Percentiles rank a stretch among this genome's conserved stretches.
Evolutionary conservation across 345 rosid species (phyloP).

Genomic region (Clarkia xantiana): DNA sequence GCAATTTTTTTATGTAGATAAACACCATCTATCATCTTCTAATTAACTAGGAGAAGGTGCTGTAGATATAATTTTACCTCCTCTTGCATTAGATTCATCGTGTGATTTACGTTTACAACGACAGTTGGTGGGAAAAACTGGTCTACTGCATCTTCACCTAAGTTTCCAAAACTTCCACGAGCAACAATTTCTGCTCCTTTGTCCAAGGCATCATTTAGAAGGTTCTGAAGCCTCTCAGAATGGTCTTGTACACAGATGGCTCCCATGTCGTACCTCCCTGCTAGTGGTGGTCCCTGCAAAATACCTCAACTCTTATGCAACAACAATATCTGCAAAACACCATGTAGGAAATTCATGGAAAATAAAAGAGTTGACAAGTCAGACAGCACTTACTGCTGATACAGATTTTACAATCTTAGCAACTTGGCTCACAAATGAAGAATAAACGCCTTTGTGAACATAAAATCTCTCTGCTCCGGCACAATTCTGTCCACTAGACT

Average conservation of each 20-base stretch:
- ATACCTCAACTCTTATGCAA: neutral
- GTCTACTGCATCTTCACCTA: conserved; percentile 86
- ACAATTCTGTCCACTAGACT: conserved; percentile 98
- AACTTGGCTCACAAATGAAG: conserved; percentile 68
- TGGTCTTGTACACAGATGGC: conserved; percentile 94
- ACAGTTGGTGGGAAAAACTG: conserved; percentile 93
- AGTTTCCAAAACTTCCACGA: conserved; percentile 91
- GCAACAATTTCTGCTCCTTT: conserved; percentile 83
- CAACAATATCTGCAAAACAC: too few relatives aligned
- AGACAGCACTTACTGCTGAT: conserved; percentile 55
- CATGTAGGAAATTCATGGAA: neutral
- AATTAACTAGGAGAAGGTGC: neutral
- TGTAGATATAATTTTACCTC: conserved; percentile 38
- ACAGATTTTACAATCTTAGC: conserved; percentile 75
- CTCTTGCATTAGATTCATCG: conserved; percentile 91
- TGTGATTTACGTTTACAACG: conserved; percentile 65
- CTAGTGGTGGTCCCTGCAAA: conserved; percentile 84
- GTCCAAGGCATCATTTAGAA: conserved; percentile 75
- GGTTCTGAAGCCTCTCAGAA: conserved; percentile 74
- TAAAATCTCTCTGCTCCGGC: conserved; percentile 99
- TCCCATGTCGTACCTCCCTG: conserved; percentile 93
- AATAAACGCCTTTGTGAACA: conserved; percentile 66
- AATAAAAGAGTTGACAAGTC: neutral
- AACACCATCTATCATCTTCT: too few relatives aligned
- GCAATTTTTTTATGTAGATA: too few relatives aligned